Evolutionary conservation across 306 rosid species (phyloP).

Genomic region (apple (Malus domestica)): DNA sequence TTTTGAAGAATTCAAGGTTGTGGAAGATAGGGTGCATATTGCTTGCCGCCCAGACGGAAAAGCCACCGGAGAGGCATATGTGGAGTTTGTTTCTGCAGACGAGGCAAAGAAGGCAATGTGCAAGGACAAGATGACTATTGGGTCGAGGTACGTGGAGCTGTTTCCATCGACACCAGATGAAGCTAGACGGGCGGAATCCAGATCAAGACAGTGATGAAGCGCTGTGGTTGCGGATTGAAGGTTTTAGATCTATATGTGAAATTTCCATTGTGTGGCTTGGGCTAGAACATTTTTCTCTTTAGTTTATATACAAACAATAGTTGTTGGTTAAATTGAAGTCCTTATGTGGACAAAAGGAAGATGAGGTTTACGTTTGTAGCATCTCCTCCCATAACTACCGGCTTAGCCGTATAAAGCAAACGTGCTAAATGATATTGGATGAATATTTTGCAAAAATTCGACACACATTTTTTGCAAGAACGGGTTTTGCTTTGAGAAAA

Average conservation of each 20-base stretch:
- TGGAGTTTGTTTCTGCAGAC: conserved; percentile 76
- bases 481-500: too few relatives aligned
- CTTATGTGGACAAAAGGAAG: background rate
- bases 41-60: conserved; percentile 97
- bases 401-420: too few relatives aligned
- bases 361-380: background rate
- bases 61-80: conserved; percentile 96
- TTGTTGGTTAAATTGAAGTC: conserved; percentile 1
- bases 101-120: conserved; percentile 92
- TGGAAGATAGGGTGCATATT: conserved; percentile 76
- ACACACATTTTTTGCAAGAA: background rate
- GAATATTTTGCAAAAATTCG: too few relatives aligned
- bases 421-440: too few relatives aligned
- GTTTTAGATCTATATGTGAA: background rate
- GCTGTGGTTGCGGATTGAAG: background rate
- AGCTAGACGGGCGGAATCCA: conserved; percentile 92
- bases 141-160: conserved; percentile 97
- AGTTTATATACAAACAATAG: background rate
- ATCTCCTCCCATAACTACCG: background rate
- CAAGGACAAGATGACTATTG: conserved; percentile 97
- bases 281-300: background rate
- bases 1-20: conserved; percentile 61
- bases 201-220: conserved; percentile 76
- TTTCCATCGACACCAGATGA: conserved; percentile 96
- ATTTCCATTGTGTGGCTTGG: background rate